phyloP scores from a whole-genome alignment of 306 rosid genomes.

The Nissolia schottii region DNA sequence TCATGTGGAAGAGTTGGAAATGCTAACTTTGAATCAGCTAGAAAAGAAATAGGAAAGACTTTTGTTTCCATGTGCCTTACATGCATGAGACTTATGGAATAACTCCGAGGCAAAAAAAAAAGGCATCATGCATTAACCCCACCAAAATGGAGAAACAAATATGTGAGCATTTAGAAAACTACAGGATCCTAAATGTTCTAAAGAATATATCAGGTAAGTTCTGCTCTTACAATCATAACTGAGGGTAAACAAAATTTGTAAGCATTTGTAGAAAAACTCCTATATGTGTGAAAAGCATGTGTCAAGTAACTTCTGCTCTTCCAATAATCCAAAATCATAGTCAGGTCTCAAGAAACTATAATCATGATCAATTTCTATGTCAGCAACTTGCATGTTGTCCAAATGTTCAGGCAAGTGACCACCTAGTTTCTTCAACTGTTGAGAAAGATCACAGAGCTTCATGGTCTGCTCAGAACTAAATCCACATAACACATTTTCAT shows the following conservation, averaged over 20 bases:
- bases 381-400: slow-evolving; percentile 31
- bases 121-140: slow-evolving; percentile 9
- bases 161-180: too few relatives aligned
- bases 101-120: slow-evolving; percentile 16
- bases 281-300: slow-evolving; percentile 33
- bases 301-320: slow-evolving; percentile 55
- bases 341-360: slow-evolving; percentile 50
- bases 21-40: background rate
- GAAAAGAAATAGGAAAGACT: background rate
- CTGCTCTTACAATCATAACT: too few relatives aligned
- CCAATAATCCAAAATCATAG: slow-evolving; percentile 57
- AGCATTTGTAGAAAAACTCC: background rate
- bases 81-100: background rate
- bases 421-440: slow-evolving; percentile 27
- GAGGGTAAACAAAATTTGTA: slow-evolving; percentile 13
- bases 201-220: too few relatives aligned
- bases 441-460: slow-evolving; percentile 28
- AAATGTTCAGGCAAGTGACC: slow-evolving; percentile 23
- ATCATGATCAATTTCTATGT: slow-evolving; percentile 24
- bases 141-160: slow-evolving; percentile 22
- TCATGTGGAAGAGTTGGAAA: background rate
- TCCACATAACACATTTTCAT: slow-evolving; percentile 16
- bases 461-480: slow-evolving; percentile 11
- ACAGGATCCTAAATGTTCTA: too few relatives aligned
- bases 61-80: background rate